A percentile compares a stretch with the other conserved stretches of the same genome.
phyloP scores from a whole-genome alignment of 257 asterid species.

The Petunia axillaris region DNA sequence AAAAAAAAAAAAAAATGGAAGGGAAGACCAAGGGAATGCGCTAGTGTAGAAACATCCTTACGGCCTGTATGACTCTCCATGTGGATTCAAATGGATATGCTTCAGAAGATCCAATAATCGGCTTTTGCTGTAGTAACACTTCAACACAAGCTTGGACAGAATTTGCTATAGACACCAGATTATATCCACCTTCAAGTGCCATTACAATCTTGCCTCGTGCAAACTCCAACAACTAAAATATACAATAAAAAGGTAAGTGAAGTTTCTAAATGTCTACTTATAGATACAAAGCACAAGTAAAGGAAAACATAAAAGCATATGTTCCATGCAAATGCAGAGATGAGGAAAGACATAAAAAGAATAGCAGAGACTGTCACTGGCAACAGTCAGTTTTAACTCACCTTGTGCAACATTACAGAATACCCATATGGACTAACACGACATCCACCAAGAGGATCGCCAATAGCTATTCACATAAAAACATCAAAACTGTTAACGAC shows the following conservation, averaged over 20 bases:
- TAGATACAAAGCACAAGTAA: conserved; percentile 17
- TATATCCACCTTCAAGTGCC: conserved; percentile 99
- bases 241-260: conserved; percentile 25
- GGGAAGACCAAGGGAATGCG: neutral
- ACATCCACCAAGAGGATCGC: conserved; percentile 96
- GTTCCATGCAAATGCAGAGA: conserved; percentile 1
- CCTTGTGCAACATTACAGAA: conserved; percentile 88
- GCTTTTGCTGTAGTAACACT: conserved; percentile 63
- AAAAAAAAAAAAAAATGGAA: neutral
- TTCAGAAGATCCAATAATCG: conserved; percentile 53
- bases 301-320: neutral
- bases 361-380: neutral
- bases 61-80: conserved; percentile 81
- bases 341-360: neutral
- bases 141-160: conserved; percentile 81
- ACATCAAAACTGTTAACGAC: conserved; percentile 20
- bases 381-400: conserved; percentile 33
- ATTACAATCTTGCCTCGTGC: conserved; percentile 88
- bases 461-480: conserved; percentile 60
- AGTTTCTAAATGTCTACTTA: conserved; percentile 18
- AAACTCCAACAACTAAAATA: conserved; percentile 73
- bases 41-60: conserved; percentile 33
- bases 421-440: conserved; percentile 82
- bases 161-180: conserved; percentile 74
- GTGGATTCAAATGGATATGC: conserved; percentile 83